Conservation (phyloP, 768 basidiomycete genomes). For the Coprinopsis strossmayeri region DNA sequence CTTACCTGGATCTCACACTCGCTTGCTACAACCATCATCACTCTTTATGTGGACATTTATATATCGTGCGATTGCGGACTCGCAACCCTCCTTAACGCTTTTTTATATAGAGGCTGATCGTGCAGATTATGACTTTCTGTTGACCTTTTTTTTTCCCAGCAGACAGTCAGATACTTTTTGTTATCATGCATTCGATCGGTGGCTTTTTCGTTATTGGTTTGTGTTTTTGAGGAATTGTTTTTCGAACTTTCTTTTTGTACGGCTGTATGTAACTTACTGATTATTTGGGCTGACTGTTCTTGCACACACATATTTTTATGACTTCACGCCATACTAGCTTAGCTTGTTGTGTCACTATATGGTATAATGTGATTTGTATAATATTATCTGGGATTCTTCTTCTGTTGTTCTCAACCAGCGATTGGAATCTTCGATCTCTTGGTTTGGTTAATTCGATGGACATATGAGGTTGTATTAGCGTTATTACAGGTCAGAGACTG, state of each 20-base stretch:
- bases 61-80: neutral
- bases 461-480: neutral
- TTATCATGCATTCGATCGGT: neutral
- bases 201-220: too few relatives aligned
- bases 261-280: too few relatives aligned
- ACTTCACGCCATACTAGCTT: neutral
- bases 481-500: neutral
- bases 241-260: neutral
- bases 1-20: neutral
- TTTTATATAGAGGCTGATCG: too few relatives aligned
- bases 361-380: neutral
- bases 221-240: neutral
- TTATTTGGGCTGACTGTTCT: neutral
- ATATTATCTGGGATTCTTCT: slow-evolving; percentile 4
- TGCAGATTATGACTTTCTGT: neutral
- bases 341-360: neutral
- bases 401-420: neutral
- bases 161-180: neutral
- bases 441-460: neutral
- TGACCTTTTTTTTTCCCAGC: neutral
- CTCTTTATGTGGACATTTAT: neutral
- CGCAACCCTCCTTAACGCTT: neutral
- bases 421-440: neutral
- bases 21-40: neutral
- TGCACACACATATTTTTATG: neutral